These are phyloP conservation scores for Cyberlindnera mississippiensis DNA, from an alignment of 805 yeast genomes.

Conservation along the genomic window DNA sequence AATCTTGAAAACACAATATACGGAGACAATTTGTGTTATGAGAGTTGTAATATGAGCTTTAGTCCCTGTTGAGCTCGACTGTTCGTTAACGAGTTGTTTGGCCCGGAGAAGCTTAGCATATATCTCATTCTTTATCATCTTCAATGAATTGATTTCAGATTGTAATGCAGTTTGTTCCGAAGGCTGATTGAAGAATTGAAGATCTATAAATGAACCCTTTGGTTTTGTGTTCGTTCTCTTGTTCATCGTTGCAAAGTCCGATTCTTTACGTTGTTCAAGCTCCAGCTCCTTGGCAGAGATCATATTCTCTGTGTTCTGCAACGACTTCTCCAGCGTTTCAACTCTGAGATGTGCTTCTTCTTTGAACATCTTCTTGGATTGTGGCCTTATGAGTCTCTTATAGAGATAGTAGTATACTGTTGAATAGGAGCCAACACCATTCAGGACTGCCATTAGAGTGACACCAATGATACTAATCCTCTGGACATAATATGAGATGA, in stretches of 20 bases:
- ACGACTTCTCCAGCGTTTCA: conserved; percentile 14
- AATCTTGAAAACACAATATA: conserved; percentile 36
- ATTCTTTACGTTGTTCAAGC: not conserved
- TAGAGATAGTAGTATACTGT: conserved; percentile 25
- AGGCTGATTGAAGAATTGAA: conserved; percentile 10
- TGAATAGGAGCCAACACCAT: conserved; percentile 29
- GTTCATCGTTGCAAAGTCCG: conserved; percentile 1
- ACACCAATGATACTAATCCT: conserved; percentile 26
- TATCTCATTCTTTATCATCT: conserved; percentile 24
- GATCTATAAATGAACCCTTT: conserved; percentile 23
- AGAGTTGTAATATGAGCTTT: not conserved
- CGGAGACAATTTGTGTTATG: conserved; percentile 20
- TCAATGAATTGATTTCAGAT: conserved; percentile 22
- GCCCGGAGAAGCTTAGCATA: conserved; percentile 18
- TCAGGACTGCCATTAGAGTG: conserved; percentile 24
- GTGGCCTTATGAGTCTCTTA: conserved; percentile 7
- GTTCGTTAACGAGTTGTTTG: conserved; percentile 9
- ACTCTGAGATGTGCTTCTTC: conserved; percentile 10
- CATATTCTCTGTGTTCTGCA: conserved; percentile 20
- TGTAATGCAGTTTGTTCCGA: conserved; percentile 3
- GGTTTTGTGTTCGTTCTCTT: conserved; percentile 21
- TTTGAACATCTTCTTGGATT: conserved; percentile 2
- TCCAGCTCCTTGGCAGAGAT: conserved; percentile 19
- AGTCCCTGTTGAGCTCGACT: not conserved
- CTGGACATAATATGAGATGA: conserved; percentile 16